These are phyloP conservation scores for Rubia tinctorum DNA, from an alignment of 305 asterid species.

Conservation along the genomic window DNA sequence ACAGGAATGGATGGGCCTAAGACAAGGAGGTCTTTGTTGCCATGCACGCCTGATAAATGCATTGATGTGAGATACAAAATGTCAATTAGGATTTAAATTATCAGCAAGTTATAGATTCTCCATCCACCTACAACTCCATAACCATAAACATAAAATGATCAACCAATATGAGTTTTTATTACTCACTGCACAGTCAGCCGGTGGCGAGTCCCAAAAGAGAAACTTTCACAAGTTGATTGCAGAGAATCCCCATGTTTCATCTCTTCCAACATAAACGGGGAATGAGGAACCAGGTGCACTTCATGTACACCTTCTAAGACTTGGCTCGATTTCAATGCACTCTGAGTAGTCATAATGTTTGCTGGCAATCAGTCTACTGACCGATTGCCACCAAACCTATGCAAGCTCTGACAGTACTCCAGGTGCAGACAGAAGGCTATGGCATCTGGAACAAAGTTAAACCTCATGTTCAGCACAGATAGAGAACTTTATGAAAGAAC, in stretches of 20 bases:
- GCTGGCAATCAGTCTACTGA: conserved; percentile 83
- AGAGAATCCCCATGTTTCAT: conserved; percentile 50
- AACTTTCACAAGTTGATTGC: conserved; percentile 32
- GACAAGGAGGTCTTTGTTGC: conserved; percentile 79
- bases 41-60: conserved; percentile 64
- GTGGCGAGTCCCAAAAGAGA: conserved; percentile 38
- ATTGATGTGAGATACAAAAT: conserved; percentile 18
- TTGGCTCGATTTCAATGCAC: conserved; percentile 41
- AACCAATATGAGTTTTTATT: neutral
- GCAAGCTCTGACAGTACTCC: conserved; percentile 1
- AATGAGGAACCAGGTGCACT: conserved; percentile 63
- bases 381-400: conserved; percentile 61
- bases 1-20: conserved; percentile 79
- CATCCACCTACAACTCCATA: neutral
- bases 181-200: conserved; percentile 55
- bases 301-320: conserved; percentile 69
- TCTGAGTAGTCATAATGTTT: conserved; percentile 56
- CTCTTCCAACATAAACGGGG: conserved; percentile 70
- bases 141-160: neutral
- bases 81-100: neutral
- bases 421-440: neutral
- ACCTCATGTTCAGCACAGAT: neutral
- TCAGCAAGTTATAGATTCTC: neutral
- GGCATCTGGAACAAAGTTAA: neutral
- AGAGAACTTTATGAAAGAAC: neutral